Conservation (phyloP, 2,329 filamentous ascomycete genomes). For the Pseudogymnoascus sp. region DNA sequence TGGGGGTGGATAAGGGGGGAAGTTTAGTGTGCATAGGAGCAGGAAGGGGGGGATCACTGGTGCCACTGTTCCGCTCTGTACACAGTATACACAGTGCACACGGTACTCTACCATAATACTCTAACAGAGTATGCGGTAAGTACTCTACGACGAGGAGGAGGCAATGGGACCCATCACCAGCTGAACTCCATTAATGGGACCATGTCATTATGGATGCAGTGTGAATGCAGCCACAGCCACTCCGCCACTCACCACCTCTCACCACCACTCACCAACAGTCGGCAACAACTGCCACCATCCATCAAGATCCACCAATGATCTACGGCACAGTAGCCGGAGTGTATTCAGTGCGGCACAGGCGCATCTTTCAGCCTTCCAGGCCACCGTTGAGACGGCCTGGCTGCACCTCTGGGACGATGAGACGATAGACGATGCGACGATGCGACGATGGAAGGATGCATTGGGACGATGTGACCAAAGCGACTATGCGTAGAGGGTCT, state of each 20-base stretch:
- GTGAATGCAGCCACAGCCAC: not conserved
- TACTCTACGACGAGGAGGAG: not conserved
- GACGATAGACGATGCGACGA: not conserved
- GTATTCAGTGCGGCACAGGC: constrained; percentile 21
- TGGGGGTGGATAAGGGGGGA: not conserved
- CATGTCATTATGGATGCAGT: not conserved
- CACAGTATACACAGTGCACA: constrained; percentile 1
- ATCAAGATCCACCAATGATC: constrained; percentile 14
- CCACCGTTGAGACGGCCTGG: not conserved
- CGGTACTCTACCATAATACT: not conserved
- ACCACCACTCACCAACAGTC: not conserved
- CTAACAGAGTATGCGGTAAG: not conserved
- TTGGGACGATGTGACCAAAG: not conserved
- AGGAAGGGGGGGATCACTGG: not conserved
- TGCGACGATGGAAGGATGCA: not conserved
- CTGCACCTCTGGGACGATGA: not conserved
- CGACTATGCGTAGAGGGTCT: not conserved
- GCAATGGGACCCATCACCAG: not conserved
- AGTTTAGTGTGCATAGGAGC: not conserved
- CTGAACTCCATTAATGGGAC: not conserved
- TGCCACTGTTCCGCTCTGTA: not conserved
- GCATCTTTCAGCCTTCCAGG: constrained; percentile 17
- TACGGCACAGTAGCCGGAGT: constrained; percentile 14
- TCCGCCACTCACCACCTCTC: not conserved
- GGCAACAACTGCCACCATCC: constrained; percentile 12